These are phyloP conservation scores for Echria macrotheca DNA, from an alignment of 495 filamentous ascomycete genomes.

Conservation along the genomic window DNA sequence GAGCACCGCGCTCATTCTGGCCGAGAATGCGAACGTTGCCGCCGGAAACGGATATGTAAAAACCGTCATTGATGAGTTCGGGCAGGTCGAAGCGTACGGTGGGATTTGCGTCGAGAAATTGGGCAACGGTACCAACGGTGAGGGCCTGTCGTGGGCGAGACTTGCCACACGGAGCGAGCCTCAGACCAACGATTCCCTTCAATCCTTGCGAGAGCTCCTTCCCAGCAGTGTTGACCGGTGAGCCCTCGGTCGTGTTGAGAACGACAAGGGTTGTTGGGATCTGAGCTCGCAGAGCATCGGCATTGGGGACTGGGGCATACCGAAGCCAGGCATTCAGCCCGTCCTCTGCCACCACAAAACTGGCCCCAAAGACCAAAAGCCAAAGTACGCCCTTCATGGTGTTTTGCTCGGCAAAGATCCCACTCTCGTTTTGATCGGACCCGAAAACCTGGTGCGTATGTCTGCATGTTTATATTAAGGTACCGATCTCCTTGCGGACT, in stretches of 20 bases:
- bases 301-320: slow-evolving; percentile 50
- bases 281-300: slow-evolving; percentile 14
- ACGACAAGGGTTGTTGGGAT: slow-evolving; percentile 49
- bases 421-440: too few species aligned
- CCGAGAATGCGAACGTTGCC: slow-evolving; percentile 54
- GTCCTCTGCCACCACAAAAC: slow-evolving; percentile 48
- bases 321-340: slow-evolving; percentile 61
- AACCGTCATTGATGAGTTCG: slow-evolving; percentile 56
- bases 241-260: slow-evolving; percentile 46
- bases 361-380: slow-evolving; percentile 5
- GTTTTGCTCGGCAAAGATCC: too few species aligned
- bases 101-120: slow-evolving; percentile 35
- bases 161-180: slow-evolving; percentile 30
- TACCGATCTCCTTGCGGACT: too few species aligned
- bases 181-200: slow-evolving; percentile 45
- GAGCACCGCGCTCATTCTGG: slow-evolving; percentile 60
- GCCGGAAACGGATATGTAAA: slow-evolving; percentile 49
- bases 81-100: slow-evolving; percentile 23
- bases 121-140: slow-evolving; percentile 52
- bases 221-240: slow-evolving; percentile 54
- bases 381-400: background rate
- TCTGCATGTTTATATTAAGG: too few species aligned
- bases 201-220: slow-evolving; percentile 57
- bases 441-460: too few species aligned
- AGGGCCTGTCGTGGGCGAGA: slow-evolving; percentile 32